Conservation (phyloP, 345 rosid species). For the Sisymbrium irio region DNA sequence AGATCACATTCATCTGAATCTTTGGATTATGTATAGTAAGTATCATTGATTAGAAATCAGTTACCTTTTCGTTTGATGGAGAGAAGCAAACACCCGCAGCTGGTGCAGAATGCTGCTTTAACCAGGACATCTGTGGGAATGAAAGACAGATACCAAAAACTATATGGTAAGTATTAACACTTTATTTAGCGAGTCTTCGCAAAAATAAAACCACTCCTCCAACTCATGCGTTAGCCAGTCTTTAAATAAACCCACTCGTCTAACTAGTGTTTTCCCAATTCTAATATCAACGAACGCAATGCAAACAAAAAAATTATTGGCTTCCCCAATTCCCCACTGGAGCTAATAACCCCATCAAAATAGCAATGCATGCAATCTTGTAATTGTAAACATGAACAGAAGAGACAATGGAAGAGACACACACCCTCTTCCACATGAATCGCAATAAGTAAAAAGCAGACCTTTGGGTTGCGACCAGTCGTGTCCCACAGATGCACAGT, state of each 20-base stretch:
- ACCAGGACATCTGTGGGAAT: conserved; percentile 79
- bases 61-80: conserved; percentile 94
- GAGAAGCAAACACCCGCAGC: conserved; percentile 93
- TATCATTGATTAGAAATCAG: conserved; percentile 4
- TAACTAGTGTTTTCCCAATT: not conserved
- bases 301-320: not conserved
- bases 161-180: conserved; percentile 20
- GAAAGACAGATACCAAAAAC: conserved; percentile 16
- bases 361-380: conserved; percentile 1
- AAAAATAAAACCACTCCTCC: not conserved
- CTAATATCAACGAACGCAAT: not conserved
- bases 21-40: conserved; percentile 4
- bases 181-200: not conserved
- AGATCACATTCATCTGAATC: conserved; percentile 16
- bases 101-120: conserved; percentile 97
- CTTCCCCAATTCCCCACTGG: not conserved
- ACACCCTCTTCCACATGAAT: not conserved
- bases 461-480: conserved; percentile 93
- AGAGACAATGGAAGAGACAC: not conserved
- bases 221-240: not conserved
- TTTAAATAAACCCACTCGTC: not conserved
- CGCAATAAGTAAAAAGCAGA: conserved; percentile 21
- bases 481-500: conserved; percentile 96
- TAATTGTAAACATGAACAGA: not conserved
- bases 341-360: conserved; percentile 1